Evolutionary conservation across 306 rosid species (phyloP), one percentile per base, ranked within the genome.

Genomic region (Rubus parviflorus): DNA sequence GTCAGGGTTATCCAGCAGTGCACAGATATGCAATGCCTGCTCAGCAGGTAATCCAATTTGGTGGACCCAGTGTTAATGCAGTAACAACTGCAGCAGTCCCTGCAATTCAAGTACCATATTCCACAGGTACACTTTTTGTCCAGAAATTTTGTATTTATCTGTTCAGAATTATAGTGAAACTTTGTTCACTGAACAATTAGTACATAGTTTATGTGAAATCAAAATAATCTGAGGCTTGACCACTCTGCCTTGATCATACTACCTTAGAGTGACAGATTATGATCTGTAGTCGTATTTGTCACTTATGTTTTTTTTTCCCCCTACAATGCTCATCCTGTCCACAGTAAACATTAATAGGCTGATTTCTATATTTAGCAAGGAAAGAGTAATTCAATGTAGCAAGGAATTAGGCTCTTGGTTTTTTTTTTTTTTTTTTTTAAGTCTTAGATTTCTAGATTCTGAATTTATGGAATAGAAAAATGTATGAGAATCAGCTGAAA

Each of bases 21-120:
- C 94, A 88, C 68, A 93, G 96, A 73, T 94, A 89, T 82, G 81
- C 93, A 23, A 80, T 94, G 89, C 90, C 95, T 4, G 84, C 90
- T 75, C 98, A 92, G 77, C 97, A 94, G 80, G 70, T 94, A 66
- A 74, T 92, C 80, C 98, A 93, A 68, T 92, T 90, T 78, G 90
- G 91, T 79, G 97, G 92, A 68, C 84, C 93, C 63, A 81, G 86
- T 85, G 94, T 94, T 61, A 92, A 83, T 85, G 85, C 93, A 58
- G 75, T 90, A 65, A 86, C 97, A 75, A 85, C 95, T 75, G 88
- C 98, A 57, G 82, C 91, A 16, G 77, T 92, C 89, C 92, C 96
- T 74, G 74, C 92, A 71, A 86, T 90, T 87, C 98, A 94, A 87
- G 78, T 93, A 69, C 84, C 96, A 71, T 90, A 89, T 87, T 89